phyloP scores from a whole-genome alignment of 768 basidiomycete genomes.

The Flagelloscypha sp. region DNA sequence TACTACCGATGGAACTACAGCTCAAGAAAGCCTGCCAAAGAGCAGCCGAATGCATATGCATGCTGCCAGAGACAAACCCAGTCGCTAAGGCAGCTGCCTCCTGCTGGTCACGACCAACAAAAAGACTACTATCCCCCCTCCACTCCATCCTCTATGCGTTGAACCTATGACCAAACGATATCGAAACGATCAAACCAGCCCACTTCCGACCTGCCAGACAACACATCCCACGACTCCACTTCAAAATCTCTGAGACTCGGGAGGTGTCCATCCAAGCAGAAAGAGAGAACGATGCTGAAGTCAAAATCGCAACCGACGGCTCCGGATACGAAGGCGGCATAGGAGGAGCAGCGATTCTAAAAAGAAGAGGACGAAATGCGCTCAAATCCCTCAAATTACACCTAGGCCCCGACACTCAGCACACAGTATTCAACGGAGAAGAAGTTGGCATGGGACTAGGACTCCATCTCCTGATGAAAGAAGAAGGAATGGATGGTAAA shows the following conservation, averaged over 20 bases:
- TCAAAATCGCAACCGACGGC: constrained; percentile 15
- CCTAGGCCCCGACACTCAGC: constrained; percentile 9
- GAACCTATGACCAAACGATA: constrained; percentile 3
- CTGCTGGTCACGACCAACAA: constrained; percentile 1
- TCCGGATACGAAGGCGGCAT: constrained; percentile 13
- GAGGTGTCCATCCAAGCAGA: constrained; percentile 6
- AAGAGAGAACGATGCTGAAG: constrained; percentile 1
- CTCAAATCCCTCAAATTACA: constrained; percentile 6
- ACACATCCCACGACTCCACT: constrained; percentile 1
- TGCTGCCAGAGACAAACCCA: constrained; percentile 8
- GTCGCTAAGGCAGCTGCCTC: constrained; percentile 2
- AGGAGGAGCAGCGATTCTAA: constrained; percentile 17
- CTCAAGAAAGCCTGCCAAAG: constrained; percentile 6
- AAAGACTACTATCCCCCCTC: constrained; percentile 7
- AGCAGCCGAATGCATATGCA: constrained; percentile 5
- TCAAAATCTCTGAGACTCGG: constrained; percentile 1
- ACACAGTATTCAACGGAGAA: constrained; percentile 18
- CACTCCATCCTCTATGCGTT: constrained; percentile 7
- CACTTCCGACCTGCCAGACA: constrained; percentile 1
- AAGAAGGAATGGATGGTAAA: background rate
- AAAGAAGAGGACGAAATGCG: background rate
- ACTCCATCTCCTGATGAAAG: constrained; percentile 6
- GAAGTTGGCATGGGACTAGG: constrained; percentile 12
- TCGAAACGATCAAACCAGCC: constrained; percentile 10
- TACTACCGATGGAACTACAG: constrained; percentile 3